Conservation (phyloP, 331 rosid species). For the Stylosanthes scabra region DNA sequence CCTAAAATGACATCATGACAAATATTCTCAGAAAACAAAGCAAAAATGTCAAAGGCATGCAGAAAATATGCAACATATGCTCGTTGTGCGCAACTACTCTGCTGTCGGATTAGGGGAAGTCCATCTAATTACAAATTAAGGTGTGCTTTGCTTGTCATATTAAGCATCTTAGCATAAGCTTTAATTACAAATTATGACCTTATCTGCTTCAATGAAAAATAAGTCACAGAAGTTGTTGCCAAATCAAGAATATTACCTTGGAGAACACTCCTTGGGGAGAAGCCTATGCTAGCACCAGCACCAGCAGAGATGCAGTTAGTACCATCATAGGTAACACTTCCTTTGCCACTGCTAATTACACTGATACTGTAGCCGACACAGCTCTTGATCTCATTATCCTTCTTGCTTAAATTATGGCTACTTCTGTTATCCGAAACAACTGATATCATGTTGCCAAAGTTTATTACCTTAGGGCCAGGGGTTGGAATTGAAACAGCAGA, state of each 20-base stretch:
- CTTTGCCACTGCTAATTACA: constrained; percentile 35
- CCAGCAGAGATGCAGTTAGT: constrained; percentile 41
- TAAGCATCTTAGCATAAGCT: too few relatives aligned
- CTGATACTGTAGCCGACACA: constrained; percentile 20
- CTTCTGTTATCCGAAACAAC: constrained; percentile 19
- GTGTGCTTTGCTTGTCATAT: too few relatives aligned
- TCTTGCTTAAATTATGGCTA: constrained; percentile 19
- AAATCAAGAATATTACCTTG: constrained; percentile 52
- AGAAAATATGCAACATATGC: not conserved
- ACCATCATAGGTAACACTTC: constrained; percentile 40
- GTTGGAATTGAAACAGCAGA: constrained; percentile 30
- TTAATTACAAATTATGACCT: too few relatives aligned
- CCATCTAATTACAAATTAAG: not conserved
- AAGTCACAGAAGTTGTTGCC: constrained; percentile 6
- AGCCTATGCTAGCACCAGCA: constrained; percentile 54
- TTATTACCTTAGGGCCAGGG: constrained; percentile 15
- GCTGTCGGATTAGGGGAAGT: constrained; percentile 3
- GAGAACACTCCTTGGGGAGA: constrained; percentile 87
- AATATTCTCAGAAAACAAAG: not conserved
- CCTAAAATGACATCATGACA: not conserved
- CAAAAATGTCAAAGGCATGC: not conserved
- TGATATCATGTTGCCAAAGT: not conserved
- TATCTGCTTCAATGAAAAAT: not conserved
- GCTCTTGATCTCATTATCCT: constrained; percentile 41
- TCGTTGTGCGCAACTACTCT: not conserved